phyloP scores from a whole-genome alignment of 441 rosid genomes.

The Sinapis alba region DNA sequence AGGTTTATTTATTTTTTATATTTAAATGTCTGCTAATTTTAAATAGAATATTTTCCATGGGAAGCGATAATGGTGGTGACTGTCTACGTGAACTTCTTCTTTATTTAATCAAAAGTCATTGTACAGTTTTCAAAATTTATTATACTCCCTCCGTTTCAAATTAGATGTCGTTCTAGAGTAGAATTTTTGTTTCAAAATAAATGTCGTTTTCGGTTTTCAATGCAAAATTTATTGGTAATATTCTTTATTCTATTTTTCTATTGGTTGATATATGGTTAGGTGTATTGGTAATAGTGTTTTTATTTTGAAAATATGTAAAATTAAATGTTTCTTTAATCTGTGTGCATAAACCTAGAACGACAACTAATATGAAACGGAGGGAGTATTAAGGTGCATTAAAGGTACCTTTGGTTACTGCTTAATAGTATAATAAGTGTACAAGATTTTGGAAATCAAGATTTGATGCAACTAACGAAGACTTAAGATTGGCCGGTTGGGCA shows the following conservation, averaged over 20 bases:
- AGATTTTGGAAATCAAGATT: slow-evolving; percentile 17
- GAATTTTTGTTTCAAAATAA: no score
- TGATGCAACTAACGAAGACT: slow-evolving; percentile 22
- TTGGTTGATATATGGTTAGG: no score
- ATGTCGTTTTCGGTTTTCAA: no score
- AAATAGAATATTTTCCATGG: neutral
- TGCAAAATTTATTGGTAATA: no score
- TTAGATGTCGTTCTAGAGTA: no score
- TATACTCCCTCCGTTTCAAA: no score
- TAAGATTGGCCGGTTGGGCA: slow-evolving; percentile 26
- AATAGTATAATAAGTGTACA: neutral
- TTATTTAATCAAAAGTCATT: slow-evolving; percentile 15
- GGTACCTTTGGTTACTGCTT: slow-evolving; percentile 18
- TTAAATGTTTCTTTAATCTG: no score
- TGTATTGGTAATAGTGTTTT: no score
- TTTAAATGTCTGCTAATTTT: neutral
- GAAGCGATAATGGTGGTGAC: slow-evolving; percentile 26
- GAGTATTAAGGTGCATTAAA: slow-evolving; percentile 17
- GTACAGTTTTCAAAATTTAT: neutral
- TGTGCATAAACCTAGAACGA: no score
- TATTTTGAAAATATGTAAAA: no score
- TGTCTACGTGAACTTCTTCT: slow-evolving; percentile 33
- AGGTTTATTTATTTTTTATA: neutral
- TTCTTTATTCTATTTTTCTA: no score
- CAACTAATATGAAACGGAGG: no score